Evolutionary conservation across 2,329 filamentous ascomycete genomes (phyloP).

Genomic region (Colletotrichum sp.): DNA sequence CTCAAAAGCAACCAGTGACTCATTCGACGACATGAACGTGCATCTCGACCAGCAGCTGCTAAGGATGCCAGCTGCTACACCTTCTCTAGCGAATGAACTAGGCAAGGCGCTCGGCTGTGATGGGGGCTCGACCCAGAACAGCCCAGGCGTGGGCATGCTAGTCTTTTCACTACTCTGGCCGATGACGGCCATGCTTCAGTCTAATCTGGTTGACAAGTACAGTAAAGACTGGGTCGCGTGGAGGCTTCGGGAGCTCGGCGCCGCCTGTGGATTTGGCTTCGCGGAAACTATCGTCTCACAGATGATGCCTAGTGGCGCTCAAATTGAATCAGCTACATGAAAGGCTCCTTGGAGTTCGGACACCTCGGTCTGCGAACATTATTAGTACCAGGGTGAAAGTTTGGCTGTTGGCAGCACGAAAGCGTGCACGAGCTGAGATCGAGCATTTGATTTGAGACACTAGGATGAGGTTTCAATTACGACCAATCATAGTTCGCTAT

Average conservation of each 20-base stretch:
- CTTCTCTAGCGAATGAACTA: background rate
- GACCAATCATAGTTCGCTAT: background rate
- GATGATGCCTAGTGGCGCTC: background rate
- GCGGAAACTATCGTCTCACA: background rate
- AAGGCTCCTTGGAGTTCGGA: background rate
- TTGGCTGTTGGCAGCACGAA: background rate
- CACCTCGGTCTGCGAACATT: background rate
- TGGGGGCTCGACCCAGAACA: accelerated
- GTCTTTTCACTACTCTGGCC: background rate
- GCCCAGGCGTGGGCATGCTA: background rate
- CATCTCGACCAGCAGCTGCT: background rate
- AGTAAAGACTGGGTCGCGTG: background rate
- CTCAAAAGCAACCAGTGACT: background rate
- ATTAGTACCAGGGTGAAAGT: background rate
- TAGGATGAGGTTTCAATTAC: background rate
- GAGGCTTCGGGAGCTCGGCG: background rate
- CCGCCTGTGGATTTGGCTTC: background rate
- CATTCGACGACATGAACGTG: background rate
- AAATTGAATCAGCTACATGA: background rate
- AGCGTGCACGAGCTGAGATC: background rate
- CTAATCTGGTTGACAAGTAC: background rate
- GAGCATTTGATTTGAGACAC: background rate
- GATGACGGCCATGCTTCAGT: background rate
- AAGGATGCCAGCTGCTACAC: background rate
- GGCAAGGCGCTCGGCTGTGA: background rate